Evolutionary conservation across 192 early-diverging fungal genomes (phyloP).

Genomic region (Entophlyctis helioformis): DNA sequence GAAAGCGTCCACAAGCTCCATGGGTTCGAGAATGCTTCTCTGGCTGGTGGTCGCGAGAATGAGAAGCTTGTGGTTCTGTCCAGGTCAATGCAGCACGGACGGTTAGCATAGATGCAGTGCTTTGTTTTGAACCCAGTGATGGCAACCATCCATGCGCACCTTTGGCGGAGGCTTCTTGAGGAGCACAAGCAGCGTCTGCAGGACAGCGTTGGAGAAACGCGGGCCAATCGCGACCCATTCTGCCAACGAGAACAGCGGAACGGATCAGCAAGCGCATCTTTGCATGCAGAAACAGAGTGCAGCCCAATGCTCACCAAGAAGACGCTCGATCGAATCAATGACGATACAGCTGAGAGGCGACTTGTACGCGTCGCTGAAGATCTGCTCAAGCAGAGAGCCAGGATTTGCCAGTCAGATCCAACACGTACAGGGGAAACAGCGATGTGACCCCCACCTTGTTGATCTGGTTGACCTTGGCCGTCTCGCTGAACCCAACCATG

Average conservation of each 20-base stretch:
- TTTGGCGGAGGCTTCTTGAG: slow-evolving; percentile 86
- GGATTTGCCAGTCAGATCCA: too few species aligned
- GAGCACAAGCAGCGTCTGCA: slow-evolving; percentile 88
- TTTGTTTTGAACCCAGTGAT: too few species aligned
- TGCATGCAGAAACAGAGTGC: neutral
- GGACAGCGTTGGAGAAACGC: slow-evolving; percentile 82
- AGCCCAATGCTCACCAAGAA: slow-evolving; percentile 45
- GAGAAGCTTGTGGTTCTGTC: slow-evolving; percentile 53
- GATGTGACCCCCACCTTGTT: slow-evolving; percentile 68
- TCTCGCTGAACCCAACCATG: slow-evolving; percentile 86
- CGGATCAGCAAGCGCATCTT: neutral
- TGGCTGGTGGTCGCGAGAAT: slow-evolving; percentile 83
- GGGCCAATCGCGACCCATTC: slow-evolving; percentile 95
- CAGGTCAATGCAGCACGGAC: too few species aligned
- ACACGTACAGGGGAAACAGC: too few species aligned
- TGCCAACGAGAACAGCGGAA: too few species aligned
- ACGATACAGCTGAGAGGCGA: slow-evolving; percentile 89
- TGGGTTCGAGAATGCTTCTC: slow-evolving; percentile 64
- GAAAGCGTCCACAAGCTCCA: slow-evolving; percentile 82
- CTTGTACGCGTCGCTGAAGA: slow-evolving; percentile 97
- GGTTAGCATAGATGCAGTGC: too few species aligned
- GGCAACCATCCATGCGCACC: too few species aligned
- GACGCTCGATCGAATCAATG: slow-evolving; percentile 85
- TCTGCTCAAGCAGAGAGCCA: too few species aligned
- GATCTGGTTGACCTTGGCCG: slow-evolving; percentile 72